Evolutionary conservation across 1,284 basidiomycete genomes (phyloP).

Genomic region (Pulchroboletus neoregius): DNA sequence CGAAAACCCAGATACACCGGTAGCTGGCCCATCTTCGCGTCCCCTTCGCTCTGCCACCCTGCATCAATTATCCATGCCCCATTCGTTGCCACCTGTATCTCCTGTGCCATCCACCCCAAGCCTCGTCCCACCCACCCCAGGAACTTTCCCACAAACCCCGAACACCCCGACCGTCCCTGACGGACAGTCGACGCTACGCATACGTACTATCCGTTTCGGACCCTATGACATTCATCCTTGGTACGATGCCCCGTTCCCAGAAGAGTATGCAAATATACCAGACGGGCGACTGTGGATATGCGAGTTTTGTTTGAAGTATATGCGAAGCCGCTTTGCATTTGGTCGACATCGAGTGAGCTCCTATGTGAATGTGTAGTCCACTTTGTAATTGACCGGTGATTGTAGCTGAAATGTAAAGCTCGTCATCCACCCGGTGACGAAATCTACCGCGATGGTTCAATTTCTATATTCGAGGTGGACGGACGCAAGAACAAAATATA

Average conservation of each 20-base stretch:
- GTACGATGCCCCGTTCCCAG: conserved; percentile 99
- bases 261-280: conserved; percentile 92
- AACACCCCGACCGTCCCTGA: conserved; percentile 24
- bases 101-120: conserved; percentile 41
- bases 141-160: conserved; percentile 30
- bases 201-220: conserved; percentile 91
- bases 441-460: conserved; percentile 86
- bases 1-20: conserved; percentile 42
- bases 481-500: conserved; percentile 99
- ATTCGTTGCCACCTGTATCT: conserved; percentile 28
- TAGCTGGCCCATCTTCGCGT: conserved; percentile 56
- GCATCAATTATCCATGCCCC: conserved; percentile 37
- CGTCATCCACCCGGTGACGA: conserved; percentile 97
- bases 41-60: conserved; percentile 58
- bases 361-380: conserved; percentile 2
- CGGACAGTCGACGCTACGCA: conserved; percentile 52
- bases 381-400: conserved; percentile 21
- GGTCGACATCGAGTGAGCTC: conserved; percentile 76
- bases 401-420: conserved; percentile 89
- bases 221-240: conserved; percentile 95
- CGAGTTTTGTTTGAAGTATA: conserved; percentile 98
- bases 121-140: conserved; percentile 35
- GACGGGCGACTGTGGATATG: conserved; percentile 96
- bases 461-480: conserved; percentile 98
- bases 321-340: conserved; percentile 91